Evolutionary conservation across 805 yeast species (phyloP).

Genomic region (Candida pseudofarinosa): DNA sequence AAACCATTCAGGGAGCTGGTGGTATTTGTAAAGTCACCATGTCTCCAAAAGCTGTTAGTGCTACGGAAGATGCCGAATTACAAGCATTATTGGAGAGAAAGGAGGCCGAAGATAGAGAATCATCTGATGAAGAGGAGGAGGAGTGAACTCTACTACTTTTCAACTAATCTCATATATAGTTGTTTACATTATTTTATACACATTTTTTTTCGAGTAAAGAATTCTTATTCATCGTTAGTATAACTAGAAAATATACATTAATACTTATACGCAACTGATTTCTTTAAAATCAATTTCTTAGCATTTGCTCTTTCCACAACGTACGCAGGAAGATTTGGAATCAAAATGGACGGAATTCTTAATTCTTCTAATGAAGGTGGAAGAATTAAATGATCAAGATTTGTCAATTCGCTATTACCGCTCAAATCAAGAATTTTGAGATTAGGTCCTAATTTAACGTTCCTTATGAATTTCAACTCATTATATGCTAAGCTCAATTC

Average conservation of each 20-base stretch:
- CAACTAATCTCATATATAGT: slow-evolving; percentile 1
- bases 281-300: slow-evolving; percentile 25
- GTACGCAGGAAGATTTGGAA: slow-evolving; percentile 32
- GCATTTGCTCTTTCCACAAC: slow-evolving; percentile 39
- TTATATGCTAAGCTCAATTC: slow-evolving; percentile 34
- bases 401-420: slow-evolving; percentile 38
- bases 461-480: slow-evolving; percentile 34
- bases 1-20: slow-evolving; percentile 65
- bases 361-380: slow-evolving; percentile 38
- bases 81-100: slow-evolving; percentile 92
- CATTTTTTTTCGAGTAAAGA: slow-evolving; percentile 1
- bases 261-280: slow-evolving; percentile 21
- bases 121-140: slow-evolving; percentile 69
- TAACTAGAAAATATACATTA: slow-evolving; percentile 1
- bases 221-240: slow-evolving; percentile 1
- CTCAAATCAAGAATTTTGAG: slow-evolving; percentile 34
- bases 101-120: slow-evolving; percentile 83
- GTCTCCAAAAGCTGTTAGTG: slow-evolving; percentile 99
- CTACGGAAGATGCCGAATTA: slow-evolving; percentile 96
- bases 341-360: slow-evolving; percentile 30
- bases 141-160: slow-evolving; percentile 8
- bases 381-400: slow-evolving; percentile 32
- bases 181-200: slow-evolving; percentile 2
- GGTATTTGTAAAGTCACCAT: slow-evolving; percentile 90
- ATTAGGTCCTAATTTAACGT: slow-evolving; percentile 32